Evolutionary conservation across 176 grass and related monocot genomes (phyloP).

Genomic region (Saccharum spontaneum): DNA sequence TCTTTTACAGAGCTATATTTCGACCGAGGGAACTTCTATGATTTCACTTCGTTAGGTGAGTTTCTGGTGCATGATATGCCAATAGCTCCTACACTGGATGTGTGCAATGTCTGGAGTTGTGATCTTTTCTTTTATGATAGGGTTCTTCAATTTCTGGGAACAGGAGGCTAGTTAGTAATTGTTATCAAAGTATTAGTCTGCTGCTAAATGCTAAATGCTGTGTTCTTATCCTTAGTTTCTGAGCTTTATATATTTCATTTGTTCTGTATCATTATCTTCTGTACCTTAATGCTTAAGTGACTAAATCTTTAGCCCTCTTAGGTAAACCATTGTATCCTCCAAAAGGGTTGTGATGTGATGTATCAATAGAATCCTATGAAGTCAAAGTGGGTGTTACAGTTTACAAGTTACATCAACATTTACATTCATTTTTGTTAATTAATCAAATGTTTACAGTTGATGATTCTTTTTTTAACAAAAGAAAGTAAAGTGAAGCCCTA

Average conservation of each 20-base stretch:
- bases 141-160: background rate
- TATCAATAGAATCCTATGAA: background rate
- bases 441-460: background rate
- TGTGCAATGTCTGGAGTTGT: background rate
- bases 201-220: background rate
- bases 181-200: background rate
- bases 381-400: background rate
- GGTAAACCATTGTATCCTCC: background rate
- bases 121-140: background rate
- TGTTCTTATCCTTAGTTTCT: background rate
- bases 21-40: slow-evolving; percentile 90
- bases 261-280: background rate
- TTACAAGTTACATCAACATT: background rate
- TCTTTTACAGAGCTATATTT: slow-evolving; percentile 69
- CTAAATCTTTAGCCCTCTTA: background rate
- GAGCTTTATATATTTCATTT: background rate
- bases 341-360: background rate
- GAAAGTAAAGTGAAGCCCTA: background rate
- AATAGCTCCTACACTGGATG: background rate
- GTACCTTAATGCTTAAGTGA: background rate
- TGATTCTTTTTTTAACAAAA: background rate
- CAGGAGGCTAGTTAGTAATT: background rate
- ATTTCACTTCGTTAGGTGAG: slow-evolving; percentile 88
- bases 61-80: background rate
- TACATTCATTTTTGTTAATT: background rate